A percentile compares a stretch with the other conserved stretches of the same genome.
These are phyloP conservation scores for Cucumis melo DNA, from an alignment of 306 rosid genomes.

Conservation along the genomic window DNA sequence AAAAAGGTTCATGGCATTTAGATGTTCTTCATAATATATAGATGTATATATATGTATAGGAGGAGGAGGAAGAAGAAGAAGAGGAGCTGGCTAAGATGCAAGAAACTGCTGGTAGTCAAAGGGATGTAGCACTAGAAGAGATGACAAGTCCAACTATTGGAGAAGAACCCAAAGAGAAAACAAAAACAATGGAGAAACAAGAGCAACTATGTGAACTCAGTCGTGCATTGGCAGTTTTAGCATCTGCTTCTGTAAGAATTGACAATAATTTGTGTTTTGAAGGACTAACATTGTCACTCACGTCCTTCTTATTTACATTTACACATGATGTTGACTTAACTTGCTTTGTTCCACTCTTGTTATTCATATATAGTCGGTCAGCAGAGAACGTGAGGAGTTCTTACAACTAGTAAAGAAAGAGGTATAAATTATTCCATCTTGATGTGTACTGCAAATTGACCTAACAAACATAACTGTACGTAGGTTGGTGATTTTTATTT, in stretches of 20 bases:
- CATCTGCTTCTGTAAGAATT: slow-evolving; percentile 90
- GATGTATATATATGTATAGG: slow-evolving; percentile 10
- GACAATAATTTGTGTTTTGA: neutral
- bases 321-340: neutral
- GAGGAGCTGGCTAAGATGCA: slow-evolving; percentile 52
- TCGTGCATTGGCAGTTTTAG: slow-evolving; percentile 88
- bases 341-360: slow-evolving; percentile 3
- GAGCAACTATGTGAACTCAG: slow-evolving; percentile 87
- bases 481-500: neutral
- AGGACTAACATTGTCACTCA: neutral
- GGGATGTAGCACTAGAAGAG: slow-evolving; percentile 67
- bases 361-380: slow-evolving; percentile 69
- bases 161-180: slow-evolving; percentile 62
- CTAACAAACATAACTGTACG: neutral
- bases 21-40: neutral
- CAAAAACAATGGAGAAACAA: slow-evolving; percentile 55
- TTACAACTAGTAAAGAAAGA: slow-evolving; percentile 82
- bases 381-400: slow-evolving; percentile 91
- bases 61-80: slow-evolving; percentile 82
- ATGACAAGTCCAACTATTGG: slow-evolving; percentile 56
- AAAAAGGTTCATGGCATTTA: neutral
- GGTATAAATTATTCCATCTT: slow-evolving; percentile 26
- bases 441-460: neutral
- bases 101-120: slow-evolving; percentile 37
- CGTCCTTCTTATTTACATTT: neutral